A percentile compares a stretch with the other conserved stretches of the same genome.
phyloP scores from a whole-genome alignment of 1,284 basidiomycete species.

The Peniophora sp. region DNA sequence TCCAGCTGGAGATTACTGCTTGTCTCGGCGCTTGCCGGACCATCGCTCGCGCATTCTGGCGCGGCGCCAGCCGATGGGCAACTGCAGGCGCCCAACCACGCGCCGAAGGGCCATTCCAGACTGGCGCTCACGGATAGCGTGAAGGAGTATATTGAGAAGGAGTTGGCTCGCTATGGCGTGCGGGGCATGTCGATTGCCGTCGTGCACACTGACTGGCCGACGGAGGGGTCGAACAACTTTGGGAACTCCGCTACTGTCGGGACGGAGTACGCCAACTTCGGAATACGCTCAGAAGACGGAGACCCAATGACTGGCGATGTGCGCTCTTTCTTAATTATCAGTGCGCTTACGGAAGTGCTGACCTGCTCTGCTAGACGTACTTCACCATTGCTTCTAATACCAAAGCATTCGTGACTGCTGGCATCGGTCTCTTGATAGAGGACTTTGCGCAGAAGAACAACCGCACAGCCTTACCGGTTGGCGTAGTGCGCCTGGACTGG shows the following conservation, averaged over 20 bases:
- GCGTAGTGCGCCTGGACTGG: conserved; percentile 21
- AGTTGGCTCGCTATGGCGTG: conserved; percentile 3
- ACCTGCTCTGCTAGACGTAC: conserved; percentile 20
- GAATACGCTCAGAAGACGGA: conserved; percentile 21
- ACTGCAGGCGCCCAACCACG: too few relatives aligned
- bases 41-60: too few relatives aligned
- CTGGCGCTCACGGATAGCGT: too few relatives aligned
- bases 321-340: conserved; percentile 5
- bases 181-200: conserved; percentile 19
- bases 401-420: conserved; percentile 32
- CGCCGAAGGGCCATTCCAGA: too few relatives aligned
- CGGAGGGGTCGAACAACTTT: conserved; percentile 11
- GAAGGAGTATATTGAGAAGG: too few relatives aligned
- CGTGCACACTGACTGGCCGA: conserved; percentile 11
- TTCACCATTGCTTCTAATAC: conserved; percentile 37
- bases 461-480: conserved; percentile 18
- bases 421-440: conserved; percentile 29
- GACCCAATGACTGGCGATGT: conserved; percentile 21
- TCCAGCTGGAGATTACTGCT: too few relatives aligned
- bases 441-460: conserved; percentile 20
- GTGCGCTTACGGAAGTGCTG: neutral
- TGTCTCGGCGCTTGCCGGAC: too few relatives aligned
- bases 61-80: too few relatives aligned
- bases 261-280: conserved; percentile 14
- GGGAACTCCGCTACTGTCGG: too few relatives aligned